phyloP scores from a whole-genome alignment of 257 asterid genomes.

The Petunia axillaris region DNA sequence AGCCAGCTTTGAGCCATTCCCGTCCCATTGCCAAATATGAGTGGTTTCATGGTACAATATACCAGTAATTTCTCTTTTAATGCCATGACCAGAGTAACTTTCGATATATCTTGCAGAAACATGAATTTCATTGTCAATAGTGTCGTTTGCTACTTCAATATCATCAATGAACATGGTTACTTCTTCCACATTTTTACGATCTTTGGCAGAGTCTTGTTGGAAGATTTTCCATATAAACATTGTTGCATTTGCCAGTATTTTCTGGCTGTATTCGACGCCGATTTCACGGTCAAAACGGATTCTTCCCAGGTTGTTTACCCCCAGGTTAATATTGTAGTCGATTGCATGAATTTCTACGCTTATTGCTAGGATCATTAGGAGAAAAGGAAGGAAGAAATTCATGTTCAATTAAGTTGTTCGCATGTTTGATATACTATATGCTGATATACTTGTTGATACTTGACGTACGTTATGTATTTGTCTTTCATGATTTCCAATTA shows the following conservation, averaged over 20 bases:
- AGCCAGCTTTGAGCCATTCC: constrained; percentile 59
- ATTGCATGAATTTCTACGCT: constrained; percentile 36
- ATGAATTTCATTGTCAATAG: constrained; percentile 44
- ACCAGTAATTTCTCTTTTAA: constrained; percentile 52
- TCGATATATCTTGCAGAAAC: constrained; percentile 51
- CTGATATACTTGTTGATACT: too few species aligned
- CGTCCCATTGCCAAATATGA: constrained; percentile 68
- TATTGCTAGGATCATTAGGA: background rate
- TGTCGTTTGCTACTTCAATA: constrained; percentile 51
- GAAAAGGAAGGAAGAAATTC: too few species aligned
- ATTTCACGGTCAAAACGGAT: constrained; percentile 44
- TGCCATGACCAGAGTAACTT: constrained; percentile 37
- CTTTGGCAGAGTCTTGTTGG: constrained; percentile 40
- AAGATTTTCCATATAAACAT: constrained; percentile 41
- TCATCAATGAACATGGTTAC: constrained; percentile 55
- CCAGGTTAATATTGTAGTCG: constrained; percentile 43
- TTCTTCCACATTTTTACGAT: constrained; percentile 34
- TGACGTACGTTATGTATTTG: too few species aligned
- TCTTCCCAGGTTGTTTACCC: constrained; percentile 50
- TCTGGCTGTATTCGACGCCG: constrained; percentile 38
- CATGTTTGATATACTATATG: too few species aligned
- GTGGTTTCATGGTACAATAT: constrained; percentile 62
- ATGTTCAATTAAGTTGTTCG: too few species aligned
- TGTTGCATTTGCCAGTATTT: constrained; percentile 28
- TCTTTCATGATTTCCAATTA: too few species aligned